Evolutionary conservation across 2,329 filamentous ascomycete genomes (phyloP), one percentile per base, ranked within the genome.

Genomic region (Aspergillus puulaauensis): DNA sequence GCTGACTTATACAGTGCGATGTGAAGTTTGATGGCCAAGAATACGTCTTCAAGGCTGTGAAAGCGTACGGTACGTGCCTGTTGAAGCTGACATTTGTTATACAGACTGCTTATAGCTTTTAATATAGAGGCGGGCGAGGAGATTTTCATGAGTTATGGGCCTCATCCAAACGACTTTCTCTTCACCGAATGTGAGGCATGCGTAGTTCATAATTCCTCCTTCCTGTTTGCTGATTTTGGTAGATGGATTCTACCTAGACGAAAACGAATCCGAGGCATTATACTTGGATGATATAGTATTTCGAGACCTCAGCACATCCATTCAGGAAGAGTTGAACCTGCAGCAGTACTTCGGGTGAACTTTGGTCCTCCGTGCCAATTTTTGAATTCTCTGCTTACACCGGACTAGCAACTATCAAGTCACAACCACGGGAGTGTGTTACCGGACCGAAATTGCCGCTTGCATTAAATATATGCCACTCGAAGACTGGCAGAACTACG

Each of bases 231-330:
- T 59, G 39, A 58, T 17, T 14, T 23, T 5, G 19, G 11, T 43
- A 79, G 77, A 79, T 64, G 77, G 77, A 1, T 79, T 79, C 55
- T 70, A 74, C 55, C 70, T 77, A 19, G 70, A 75, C 9, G 59
- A 69, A 24, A 79, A 78, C 48, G 65, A 70, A 19, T 76, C 67
- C 21, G 77, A 79, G 60, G 65, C 66, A 41, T 46, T 78, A 48
- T 76, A 74, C 47, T 68, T 79, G 3, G 77, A 79, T 61, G 73
- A 76, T 54, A 73, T 78, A 41, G 65, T 78, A 56, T 70, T 76
- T 44, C 64, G 63, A 19, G 72, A 74, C 23, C 55, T 76, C 6
- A 63, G 40, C 15, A 27, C 61, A 7, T 66, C 65, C 8, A 64
- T 71, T 17, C 68, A 68, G 44, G 70, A 74, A 53, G 67, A 75